Percentiles rank a stretch among this genome's conserved stretches.
phyloP scores from a whole-genome alignment of 2,329 filamentous ascomycete genomes.

The Penicillium sp. region DNA sequence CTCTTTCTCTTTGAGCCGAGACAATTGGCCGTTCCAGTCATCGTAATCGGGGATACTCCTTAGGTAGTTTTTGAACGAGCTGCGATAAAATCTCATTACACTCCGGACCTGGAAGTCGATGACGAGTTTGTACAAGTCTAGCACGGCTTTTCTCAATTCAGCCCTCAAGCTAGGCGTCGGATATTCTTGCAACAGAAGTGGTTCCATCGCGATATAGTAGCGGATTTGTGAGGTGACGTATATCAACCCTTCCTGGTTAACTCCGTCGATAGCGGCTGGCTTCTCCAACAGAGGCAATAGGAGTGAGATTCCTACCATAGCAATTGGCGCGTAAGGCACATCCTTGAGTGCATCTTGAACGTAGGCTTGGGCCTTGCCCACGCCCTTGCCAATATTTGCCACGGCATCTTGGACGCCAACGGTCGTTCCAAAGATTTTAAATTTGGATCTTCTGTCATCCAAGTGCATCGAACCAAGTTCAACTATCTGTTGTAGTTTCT shows the following conservation, averaged over 20 bases:
- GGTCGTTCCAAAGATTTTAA: slow-evolving; percentile 6
- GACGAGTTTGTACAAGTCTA: slow-evolving; percentile 35
- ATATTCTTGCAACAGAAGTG: slow-evolving; percentile 20
- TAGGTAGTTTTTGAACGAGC: slow-evolving; percentile 6
- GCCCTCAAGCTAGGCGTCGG: slow-evolving; percentile 9
- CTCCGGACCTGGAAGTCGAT: slow-evolving; percentile 43
- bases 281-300: slow-evolving; percentile 43
- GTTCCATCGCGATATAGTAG: slow-evolving; percentile 39
- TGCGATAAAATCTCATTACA: slow-evolving; percentile 38
- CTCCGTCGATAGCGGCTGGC: slow-evolving; percentile 30
- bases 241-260: slow-evolving; percentile 37
- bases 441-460: slow-evolving; percentile 3
- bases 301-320: slow-evolving; percentile 17
- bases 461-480: slow-evolving; percentile 2
- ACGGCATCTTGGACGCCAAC: background rate
- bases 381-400: background rate
- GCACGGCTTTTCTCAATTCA: slow-evolving; percentile 21
- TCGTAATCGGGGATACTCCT: slow-evolving; percentile 4
- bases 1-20: background rate
- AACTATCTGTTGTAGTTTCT: slow-evolving; percentile 3
- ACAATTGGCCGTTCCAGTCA: background rate
- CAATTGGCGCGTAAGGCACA: slow-evolving; percentile 10
- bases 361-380: slow-evolving; percentile 4
- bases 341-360: slow-evolving; percentile 10
- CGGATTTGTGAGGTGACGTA: slow-evolving; percentile 40